phyloP scores from a whole-genome alignment of 1,284 basidiomycete genomes.

The Ceratobasidium sp. region DNA sequence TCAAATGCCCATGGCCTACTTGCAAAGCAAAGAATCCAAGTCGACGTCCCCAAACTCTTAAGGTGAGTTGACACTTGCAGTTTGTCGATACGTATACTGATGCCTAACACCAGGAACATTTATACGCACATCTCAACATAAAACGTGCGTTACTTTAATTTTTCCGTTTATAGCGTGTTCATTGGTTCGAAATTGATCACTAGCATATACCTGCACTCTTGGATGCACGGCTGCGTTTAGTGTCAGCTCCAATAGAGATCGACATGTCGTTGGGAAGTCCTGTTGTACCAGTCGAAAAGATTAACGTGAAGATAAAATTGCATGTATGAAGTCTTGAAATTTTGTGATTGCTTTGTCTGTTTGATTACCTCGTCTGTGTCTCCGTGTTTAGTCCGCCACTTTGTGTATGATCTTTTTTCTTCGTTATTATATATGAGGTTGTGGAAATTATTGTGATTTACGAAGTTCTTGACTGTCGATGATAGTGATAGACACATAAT shows the following conservation, averaged over 20 bases:
- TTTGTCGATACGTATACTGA: background rate
- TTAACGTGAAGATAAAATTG: background rate
- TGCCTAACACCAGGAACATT: background rate
- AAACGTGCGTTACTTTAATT: background rate
- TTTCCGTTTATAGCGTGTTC: background rate
- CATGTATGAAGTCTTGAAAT: background rate
- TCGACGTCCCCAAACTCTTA: background rate
- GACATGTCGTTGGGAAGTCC: background rate
- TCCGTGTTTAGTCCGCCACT: background rate
- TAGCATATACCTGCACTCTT: background rate
- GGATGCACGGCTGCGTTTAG: background rate
- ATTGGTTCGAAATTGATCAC: background rate
- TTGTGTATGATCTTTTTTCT: no score
- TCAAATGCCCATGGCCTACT: background rate
- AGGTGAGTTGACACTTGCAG: background rate
- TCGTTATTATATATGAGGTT: no score
- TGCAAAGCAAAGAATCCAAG: background rate
- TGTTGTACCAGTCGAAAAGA: background rate
- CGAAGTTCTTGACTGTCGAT: no score
- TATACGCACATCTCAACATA: background rate
- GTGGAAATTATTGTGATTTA: no score
- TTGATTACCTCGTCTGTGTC: background rate
- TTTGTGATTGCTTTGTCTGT: background rate
- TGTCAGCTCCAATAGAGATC: background rate
- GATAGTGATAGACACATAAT: no score